These are phyloP conservation scores for Saccharomyces eubayanus DNA, from an alignment of 805 yeast species.

Conservation along the genomic window DNA sequence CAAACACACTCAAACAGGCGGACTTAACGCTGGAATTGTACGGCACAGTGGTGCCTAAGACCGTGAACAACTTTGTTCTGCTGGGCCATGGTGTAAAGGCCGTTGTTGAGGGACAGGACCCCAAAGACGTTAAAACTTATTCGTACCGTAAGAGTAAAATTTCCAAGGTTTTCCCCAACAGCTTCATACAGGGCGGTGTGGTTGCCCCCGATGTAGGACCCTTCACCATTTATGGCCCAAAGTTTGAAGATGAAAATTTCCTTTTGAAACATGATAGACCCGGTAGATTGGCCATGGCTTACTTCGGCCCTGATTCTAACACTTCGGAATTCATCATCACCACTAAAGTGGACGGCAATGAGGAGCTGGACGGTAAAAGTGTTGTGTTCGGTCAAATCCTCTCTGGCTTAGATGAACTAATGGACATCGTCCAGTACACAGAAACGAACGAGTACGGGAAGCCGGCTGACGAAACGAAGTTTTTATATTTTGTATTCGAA, in stretches of 20 bases:
- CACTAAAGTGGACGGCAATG: constrained; percentile 33
- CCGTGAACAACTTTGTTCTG: constrained; percentile 51
- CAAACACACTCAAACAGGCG: constrained; percentile 10
- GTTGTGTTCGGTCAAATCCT: constrained; percentile 75
- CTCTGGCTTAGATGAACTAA: constrained; percentile 52
- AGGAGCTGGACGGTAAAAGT: constrained; percentile 51
- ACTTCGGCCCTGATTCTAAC: constrained; percentile 58
- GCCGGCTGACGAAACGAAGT: constrained; percentile 38
- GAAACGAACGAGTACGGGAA: constrained; percentile 32
- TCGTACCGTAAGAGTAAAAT: constrained; percentile 54
- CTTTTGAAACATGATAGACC: constrained; percentile 55
- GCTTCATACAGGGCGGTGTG: constrained; percentile 88
- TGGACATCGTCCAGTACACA: constrained; percentile 52
- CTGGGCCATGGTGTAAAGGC: constrained; percentile 40
- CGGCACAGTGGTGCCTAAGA: constrained; percentile 56
- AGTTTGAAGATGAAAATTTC: constrained; percentile 72
- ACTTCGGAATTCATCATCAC: constrained; percentile 67
- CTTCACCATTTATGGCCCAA: constrained; percentile 65
- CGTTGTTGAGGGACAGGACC: constrained; percentile 21
- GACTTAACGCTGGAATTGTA: constrained; percentile 51
- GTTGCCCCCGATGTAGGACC: constrained; percentile 76
- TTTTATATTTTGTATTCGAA: constrained; percentile 29
- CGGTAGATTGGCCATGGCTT: constrained; percentile 66
- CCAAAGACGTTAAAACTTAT: constrained; percentile 20
- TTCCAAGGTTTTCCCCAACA: constrained; percentile 64